Conservation (phyloP, 768 basidiomycete species). For the Russula vinacea region DNA sequence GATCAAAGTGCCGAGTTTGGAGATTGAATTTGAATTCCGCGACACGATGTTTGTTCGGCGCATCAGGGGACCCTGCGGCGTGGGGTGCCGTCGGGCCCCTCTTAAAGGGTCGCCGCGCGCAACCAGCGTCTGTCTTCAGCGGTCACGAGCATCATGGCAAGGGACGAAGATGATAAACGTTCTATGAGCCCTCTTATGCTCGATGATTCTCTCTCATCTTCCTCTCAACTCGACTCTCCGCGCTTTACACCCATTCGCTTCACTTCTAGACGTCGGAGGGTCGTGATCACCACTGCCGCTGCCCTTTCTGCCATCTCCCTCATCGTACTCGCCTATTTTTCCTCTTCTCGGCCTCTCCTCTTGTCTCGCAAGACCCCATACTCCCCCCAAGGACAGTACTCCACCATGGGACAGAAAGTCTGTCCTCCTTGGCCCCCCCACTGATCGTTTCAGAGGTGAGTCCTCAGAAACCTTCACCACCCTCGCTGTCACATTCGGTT, state of each 20-base stretch:
- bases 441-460: slow-evolving; percentile 53
- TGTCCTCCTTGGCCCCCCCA: slow-evolving; percentile 47
- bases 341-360: slow-evolving; percentile 2
- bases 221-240: slow-evolving; percentile 1
- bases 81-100: too few relatives aligned
- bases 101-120: too few relatives aligned
- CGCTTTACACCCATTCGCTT: neutral
- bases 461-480: neutral
- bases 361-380: neutral
- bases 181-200: slow-evolving; percentile 3
- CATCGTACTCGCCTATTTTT: slow-evolving; percentile 13
- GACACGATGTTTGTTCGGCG: too few relatives aligned
- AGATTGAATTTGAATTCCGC: neutral
- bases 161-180: neutral
- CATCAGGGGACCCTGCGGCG: too few relatives aligned
- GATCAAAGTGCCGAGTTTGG: neutral
- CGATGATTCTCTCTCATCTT: neutral
- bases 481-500: neutral
- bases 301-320: slow-evolving; percentile 13
- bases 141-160: neutral
- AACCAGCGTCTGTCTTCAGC: neutral
- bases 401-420: slow-evolving; percentile 16
- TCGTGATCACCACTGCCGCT: neutral
- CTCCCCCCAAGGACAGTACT: neutral
- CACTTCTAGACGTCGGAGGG: slow-evolving; percentile 9